Conservation (phyloP, 2,329 filamentous ascomycete genomes). For the Botrytis aclada region DNA sequence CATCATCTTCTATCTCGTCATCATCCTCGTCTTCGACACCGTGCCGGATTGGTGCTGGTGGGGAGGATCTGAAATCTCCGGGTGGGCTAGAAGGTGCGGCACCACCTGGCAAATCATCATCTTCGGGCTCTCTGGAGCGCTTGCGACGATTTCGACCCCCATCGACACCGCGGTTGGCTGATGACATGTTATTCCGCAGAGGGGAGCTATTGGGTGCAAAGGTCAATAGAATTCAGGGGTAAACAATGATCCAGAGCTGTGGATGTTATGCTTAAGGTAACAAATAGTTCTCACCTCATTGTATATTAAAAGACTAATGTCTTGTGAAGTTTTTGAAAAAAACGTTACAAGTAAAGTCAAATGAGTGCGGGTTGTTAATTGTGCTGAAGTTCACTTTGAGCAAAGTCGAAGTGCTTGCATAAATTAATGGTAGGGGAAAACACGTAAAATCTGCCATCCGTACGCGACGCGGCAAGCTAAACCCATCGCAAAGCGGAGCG, state of each 20-base stretch:
- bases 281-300: conserved; percentile 33
- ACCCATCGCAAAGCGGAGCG: conserved; percentile 11
- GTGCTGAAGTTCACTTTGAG: background rate
- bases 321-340: conserved; percentile 1
- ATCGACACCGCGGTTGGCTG: conserved; percentile 71
- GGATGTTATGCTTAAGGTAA: background rate
- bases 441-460: background rate
- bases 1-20: conserved; percentile 69
- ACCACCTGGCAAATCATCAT: conserved; percentile 55
- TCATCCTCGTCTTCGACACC: conserved; percentile 60
- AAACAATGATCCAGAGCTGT: conserved; percentile 11
- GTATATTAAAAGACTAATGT: background rate
- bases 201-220: conserved; percentile 63
- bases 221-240: conserved; percentile 22
- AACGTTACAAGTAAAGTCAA: background rate
- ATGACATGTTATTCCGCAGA: conserved; percentile 74
- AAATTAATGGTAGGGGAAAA: conserved; percentile 8
- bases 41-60: conserved; percentile 59
- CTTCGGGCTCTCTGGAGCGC: conserved; percentile 62
- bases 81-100: conserved; percentile 53
- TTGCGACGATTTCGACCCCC: conserved; percentile 53
- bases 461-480: conserved; percentile 18
- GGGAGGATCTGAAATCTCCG: conserved; percentile 58
- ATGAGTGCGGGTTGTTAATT: background rate
- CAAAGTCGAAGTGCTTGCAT: conserved; percentile 10